A percentile compares a stretch with the other conserved stretches of the same genome.
Conservation (phyloP, 1,139 yeast species). For the Hemisphaericaspora lyxosophila region DNA sequence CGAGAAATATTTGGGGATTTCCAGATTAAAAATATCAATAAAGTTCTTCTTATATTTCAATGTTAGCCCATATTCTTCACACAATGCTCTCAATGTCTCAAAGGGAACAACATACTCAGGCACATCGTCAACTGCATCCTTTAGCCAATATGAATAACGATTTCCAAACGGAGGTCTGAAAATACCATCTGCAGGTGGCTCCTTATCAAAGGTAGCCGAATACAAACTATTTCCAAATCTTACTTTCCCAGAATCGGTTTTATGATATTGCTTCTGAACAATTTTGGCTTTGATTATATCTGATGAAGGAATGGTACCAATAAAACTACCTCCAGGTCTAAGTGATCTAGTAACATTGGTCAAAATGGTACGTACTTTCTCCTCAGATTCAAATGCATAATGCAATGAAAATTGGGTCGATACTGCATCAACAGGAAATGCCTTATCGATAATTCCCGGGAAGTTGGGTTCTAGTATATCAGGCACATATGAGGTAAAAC, state of each 20-base stretch:
- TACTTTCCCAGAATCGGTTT: conserved; percentile 40
- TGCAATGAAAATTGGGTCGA: conserved; percentile 91
- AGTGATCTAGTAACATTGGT: conserved; percentile 75
- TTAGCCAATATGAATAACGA: conserved; percentile 73
- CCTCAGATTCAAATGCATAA: conserved; percentile 88
- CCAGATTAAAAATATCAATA: conserved; percentile 77
- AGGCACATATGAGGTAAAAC: conserved; percentile 70
- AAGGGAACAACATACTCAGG: conserved; percentile 98
- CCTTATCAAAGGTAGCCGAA: conserved; percentile 72
- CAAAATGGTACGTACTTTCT: conserved; percentile 69
- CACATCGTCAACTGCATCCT: conserved; percentile 94
- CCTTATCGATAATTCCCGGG: conserved; percentile 53
- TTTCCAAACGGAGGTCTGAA: conserved; percentile 83
- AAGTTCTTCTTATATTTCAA: conserved; percentile 75
- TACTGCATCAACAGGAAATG: conserved; percentile 84
- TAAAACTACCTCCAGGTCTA: conserved; percentile 77
- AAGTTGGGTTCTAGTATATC: conserved; percentile 66
- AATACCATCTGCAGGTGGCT: conserved; percentile 70
- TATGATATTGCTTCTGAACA: conserved; percentile 37
- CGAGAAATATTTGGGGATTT: conserved; percentile 64
- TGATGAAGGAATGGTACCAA: conserved; percentile 93
- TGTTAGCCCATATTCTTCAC: conserved; percentile 79
- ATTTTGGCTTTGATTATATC: conserved; percentile 75
- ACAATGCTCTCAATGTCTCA: conserved; percentile 76
- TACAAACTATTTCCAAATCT: conserved; percentile 87